Conservation (phyloP, 148 eudicot species). For the Chenopodium quinoa region DNA sequence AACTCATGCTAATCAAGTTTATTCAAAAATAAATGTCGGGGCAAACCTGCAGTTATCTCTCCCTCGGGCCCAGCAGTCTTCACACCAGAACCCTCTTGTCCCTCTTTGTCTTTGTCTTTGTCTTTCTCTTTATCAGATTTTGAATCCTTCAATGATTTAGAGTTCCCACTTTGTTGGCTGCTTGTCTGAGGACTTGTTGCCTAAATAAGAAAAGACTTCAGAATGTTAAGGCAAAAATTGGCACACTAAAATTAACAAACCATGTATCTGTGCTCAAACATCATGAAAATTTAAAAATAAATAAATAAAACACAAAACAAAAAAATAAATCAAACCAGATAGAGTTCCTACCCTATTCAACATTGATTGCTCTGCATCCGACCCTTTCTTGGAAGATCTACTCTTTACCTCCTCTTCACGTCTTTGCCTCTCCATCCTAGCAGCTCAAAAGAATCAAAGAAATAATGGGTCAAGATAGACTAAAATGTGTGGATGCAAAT, state of each 20-base stretch:
- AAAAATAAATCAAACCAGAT: background rate
- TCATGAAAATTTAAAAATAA: background rate
- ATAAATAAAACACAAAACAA: background rate
- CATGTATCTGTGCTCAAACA: background rate
- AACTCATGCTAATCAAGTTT: background rate
- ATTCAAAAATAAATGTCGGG: background rate
- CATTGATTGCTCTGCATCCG: slow-evolving; percentile 76
- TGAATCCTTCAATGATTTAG: slow-evolving; percentile 77
- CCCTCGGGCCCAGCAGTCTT: slow-evolving; percentile 91
- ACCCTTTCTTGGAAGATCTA: slow-evolving; percentile 68
- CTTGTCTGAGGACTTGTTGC: slow-evolving; percentile 96
- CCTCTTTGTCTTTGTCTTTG: slow-evolving; percentile 87
- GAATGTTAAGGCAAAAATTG: slow-evolving; percentile 1
- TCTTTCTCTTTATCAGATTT: slow-evolving; percentile 39
- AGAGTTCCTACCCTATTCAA: slow-evolving; percentile 63
- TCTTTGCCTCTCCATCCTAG: slow-evolving; percentile 96
- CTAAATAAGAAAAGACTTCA: slow-evolving; percentile 34
- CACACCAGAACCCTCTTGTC: slow-evolving; percentile 70
- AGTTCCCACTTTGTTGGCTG: slow-evolving; percentile 70
- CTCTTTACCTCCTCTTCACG: slow-evolving; percentile 86
- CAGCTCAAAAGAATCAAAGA: slow-evolving; percentile 22
- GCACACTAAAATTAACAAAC: background rate
- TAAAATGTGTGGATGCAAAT: background rate
- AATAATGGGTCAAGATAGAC: background rate
- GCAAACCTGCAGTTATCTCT: slow-evolving; percentile 92